Base-by-base conservation (phyloP, 2,329 filamentous ascomycete species). In the Lachnellula arida region DNA sequence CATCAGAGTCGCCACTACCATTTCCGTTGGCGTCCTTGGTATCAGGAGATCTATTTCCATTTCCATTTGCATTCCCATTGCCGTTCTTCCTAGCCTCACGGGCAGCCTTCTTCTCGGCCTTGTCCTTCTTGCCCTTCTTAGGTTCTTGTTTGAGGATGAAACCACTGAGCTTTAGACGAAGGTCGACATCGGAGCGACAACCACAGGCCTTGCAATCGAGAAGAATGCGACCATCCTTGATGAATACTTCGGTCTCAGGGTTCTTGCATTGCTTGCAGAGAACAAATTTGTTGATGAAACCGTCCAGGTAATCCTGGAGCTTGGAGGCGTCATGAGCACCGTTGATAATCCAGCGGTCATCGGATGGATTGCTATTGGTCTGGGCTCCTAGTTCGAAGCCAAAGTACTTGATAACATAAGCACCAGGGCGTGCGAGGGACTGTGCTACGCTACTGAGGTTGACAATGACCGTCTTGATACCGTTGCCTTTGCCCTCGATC, bases 261-360 rank as follows among this genome's bases (percentile, higher is more conserved):
- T 99, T 99, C 85, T 96, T 96, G 87, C 94, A 99, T 75, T 95
- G 93, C 80, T 95, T 96, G 89, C 94, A 99, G 63, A 99, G 91
- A 69, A 99, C 94, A 67, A 97, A 99, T 78, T 91, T 96, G 80
- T 87, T 83, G 78, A 99, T 99, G 83, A 99, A 99, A 68, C 92
- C 92, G 73, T 97, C 93, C 49, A 99, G 89, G 68, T 97, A 92
- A 73, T 97, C 94, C 80, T 99, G 94, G 49, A 99, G 88, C 81
- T 97, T 97, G 74, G 81, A 78, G 61, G 93, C 86, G 66, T 99
- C 94, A 73, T 99, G 94, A 65, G 93, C 91, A 72, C 94, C 94
- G 78, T 99, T 99, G 84, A 99, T 97, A 78, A 99, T 99, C 93
- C 94, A 99, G 73, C 94, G 94, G 74, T 99, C 94, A 74, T 97